Percentiles rank a stretch among this genome's conserved stretches.
phyloP scores from a whole-genome alignment of 1,139 yeast genomes.

The Tardiomyces blankii region DNA sequence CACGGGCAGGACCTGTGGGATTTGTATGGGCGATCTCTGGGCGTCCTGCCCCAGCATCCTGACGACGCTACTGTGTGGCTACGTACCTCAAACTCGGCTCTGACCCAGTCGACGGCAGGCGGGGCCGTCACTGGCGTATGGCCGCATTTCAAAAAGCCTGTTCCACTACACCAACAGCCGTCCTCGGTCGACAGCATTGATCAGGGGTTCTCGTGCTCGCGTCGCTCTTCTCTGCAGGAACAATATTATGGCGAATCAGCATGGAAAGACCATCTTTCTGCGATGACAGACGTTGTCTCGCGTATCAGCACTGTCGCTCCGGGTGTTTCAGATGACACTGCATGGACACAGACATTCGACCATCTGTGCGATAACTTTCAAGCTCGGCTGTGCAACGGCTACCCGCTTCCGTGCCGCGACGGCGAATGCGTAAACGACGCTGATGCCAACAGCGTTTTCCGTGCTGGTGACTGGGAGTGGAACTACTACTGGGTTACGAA shows the following conservation, averaged over 20 bases:
- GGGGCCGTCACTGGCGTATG: slow-evolving; percentile 27
- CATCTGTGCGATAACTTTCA: slow-evolving; percentile 32
- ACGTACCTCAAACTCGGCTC: slow-evolving; percentile 28
- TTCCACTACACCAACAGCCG: slow-evolving; percentile 23
- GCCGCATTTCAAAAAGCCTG: slow-evolving; percentile 17
- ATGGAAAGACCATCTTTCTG: slow-evolving; percentile 27
- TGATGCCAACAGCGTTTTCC: slow-evolving; percentile 23
- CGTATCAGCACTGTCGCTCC: slow-evolving; percentile 16
- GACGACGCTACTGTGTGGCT: slow-evolving; percentile 21
- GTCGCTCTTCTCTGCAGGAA: slow-evolving; percentile 18
- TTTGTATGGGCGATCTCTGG: slow-evolving; percentile 25
- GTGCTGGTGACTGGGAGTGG: slow-evolving; percentile 31
- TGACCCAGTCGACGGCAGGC: slow-evolving; percentile 30
- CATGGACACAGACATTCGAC: slow-evolving; percentile 26
- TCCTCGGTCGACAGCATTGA: slow-evolving; percentile 24
- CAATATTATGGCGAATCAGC: slow-evolving; percentile 17
- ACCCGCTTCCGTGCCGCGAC: slow-evolving; percentile 22
- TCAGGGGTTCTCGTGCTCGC: slow-evolving; percentile 23
- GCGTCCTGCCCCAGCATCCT: slow-evolving; percentile 24
- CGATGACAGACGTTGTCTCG: slow-evolving; percentile 13
- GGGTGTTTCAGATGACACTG: slow-evolving; percentile 18
- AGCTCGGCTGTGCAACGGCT: slow-evolving; percentile 27
- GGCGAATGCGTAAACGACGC: slow-evolving; percentile 7
- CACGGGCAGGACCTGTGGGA: slow-evolving; percentile 29
- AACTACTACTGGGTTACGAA: slow-evolving; percentile 26